phyloP scores from a whole-genome alignment of 106 monocot genomes.

The Dendrobium officinale region DNA sequence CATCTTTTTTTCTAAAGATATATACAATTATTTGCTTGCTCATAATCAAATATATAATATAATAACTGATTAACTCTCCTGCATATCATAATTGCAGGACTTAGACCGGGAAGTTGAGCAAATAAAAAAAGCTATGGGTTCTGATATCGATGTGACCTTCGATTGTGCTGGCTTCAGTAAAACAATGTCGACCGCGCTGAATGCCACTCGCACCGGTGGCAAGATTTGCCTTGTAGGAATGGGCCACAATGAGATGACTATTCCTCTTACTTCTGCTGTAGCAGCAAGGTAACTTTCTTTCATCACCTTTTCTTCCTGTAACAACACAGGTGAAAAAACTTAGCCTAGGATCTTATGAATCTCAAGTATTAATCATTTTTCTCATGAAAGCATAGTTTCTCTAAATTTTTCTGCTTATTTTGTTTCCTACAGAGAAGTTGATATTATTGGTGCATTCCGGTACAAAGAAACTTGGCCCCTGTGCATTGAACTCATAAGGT shows the following conservation, averaged over 20 bases:
- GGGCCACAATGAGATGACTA: conserved; percentile 88
- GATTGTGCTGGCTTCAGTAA: conserved; percentile 93
- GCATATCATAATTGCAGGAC: conserved; percentile 21
- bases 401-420: too few species aligned
- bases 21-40: too few species aligned
- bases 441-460: conserved; percentile 78
- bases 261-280: conserved; percentile 73
- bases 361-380: too few species aligned
- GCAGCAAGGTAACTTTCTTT: conserved; percentile 53
- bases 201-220: conserved; percentile 67
- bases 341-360: too few species aligned
- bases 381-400: too few species aligned
- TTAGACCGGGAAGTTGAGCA: conserved; percentile 46
- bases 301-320: too few species aligned
- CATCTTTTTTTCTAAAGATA: too few species aligned
- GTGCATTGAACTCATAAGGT: conserved; percentile 64
- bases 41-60: too few species aligned
- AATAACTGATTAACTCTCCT: background rate
- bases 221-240: conserved; percentile 88
- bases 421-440: conserved; percentile 58
- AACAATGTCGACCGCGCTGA: conserved; percentile 80
- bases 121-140: conserved; percentile 57
- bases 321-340: too few species aligned
- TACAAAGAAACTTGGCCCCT: conserved; percentile 98
- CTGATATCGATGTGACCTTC: conserved; percentile 68